A percentile compares a stretch with the other conserved stretches of the same genome.
Evolutionary conservation across 441 rosid species (phyloP).

Genomic region (Francoa sonchifolia): DNA sequence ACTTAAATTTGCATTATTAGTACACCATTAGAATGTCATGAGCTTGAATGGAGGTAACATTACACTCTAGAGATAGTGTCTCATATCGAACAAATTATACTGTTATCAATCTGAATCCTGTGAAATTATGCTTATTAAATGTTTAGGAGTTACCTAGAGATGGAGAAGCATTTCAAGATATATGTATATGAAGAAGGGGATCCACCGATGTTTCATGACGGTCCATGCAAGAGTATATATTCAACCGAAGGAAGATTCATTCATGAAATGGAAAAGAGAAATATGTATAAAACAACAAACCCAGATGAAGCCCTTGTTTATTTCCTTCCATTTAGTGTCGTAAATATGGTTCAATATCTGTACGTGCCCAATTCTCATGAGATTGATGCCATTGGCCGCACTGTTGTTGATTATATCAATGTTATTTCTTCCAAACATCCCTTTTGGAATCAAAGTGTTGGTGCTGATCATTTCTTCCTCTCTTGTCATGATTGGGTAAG

Average conservation of each 20-base stretch:
- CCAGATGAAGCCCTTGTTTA: constrained; percentile 41
- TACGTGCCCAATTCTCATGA: constrained; percentile 19
- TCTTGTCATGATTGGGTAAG: constrained; percentile 63
- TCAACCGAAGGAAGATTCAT: constrained; percentile 47
- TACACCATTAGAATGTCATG: background rate
- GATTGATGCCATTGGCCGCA: constrained; percentile 18
- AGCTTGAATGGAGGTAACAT: background rate
- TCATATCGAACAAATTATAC: too few relatives aligned
- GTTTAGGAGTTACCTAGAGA: constrained; percentile 43
- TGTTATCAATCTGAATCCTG: background rate
- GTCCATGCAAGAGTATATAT: constrained; percentile 43
- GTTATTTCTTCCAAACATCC: constrained; percentile 27
- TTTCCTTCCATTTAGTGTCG: constrained; percentile 55
- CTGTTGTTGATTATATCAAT: constrained; percentile 31
- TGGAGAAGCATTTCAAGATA: constrained; percentile 51
- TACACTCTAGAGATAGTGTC: too few relatives aligned
- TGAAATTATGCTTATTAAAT: background rate
- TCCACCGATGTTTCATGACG: constrained; percentile 46
- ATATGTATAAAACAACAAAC: constrained; percentile 22
- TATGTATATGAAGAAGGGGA: constrained; percentile 54
- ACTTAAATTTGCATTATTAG: background rate
- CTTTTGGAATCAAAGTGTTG: constrained; percentile 49
- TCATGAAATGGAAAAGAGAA: constrained; percentile 31
- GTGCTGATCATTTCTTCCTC: constrained; percentile 51
- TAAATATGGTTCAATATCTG: constrained; percentile 38